Percentiles rank a stretch among this genome's conserved stretches.
These are phyloP conservation scores for Pseudomassariella vexata DNA, from an alignment of 2,329 filamentous ascomycete species.

Conservation along the genomic window DNA sequence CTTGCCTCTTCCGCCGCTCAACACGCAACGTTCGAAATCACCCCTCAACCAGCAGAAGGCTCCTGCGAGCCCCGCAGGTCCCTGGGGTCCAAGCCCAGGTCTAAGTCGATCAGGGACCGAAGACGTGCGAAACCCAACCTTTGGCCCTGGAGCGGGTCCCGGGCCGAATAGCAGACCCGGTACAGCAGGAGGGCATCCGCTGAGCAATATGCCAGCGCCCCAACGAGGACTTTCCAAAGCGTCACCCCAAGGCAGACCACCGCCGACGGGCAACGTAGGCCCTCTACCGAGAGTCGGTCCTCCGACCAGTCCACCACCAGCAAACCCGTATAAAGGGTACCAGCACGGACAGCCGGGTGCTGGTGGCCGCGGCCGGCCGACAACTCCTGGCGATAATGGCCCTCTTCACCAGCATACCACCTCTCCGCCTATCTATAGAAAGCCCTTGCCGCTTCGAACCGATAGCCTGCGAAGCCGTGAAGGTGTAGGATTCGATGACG, in stretches of 20 bases:
- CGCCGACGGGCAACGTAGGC: conserved; percentile 16
- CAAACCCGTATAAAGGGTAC: conserved; percentile 19
- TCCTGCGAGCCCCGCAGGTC: conserved; percentile 23
- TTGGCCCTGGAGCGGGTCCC: conserved; percentile 20
- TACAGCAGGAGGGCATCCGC: conserved; percentile 13
- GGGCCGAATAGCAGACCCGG: conserved; percentile 18
- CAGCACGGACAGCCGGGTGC: conserved; percentile 15
- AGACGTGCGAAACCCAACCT: conserved; percentile 18
- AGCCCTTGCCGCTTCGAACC: conserved; percentile 41
- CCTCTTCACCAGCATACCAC: conserved; percentile 27
- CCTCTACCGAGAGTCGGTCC: conserved; percentile 19
- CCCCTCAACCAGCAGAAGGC: conserved; percentile 31
- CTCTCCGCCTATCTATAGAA: conserved; percentile 40
- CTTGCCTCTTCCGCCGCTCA: conserved; percentile 34
- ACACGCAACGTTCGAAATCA: conserved; percentile 37
- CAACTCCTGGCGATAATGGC: conserved; percentile 13
- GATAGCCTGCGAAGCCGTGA: conserved; percentile 29
- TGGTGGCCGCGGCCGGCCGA: conserved; percentile 15
- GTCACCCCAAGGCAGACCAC: conserved; percentile 2
- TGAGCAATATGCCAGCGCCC: conserved; percentile 4
- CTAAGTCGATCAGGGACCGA: conserved; percentile 13
- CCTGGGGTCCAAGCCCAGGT: conserved; percentile 25
- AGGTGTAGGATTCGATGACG: too few species aligned
- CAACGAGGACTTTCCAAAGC: conserved; percentile 1
- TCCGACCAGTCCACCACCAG: conserved; percentile 19